Percentiles rank a stretch among this genome's conserved stretches.
Conservation (phyloP, 805 yeast genomes). For the Candida montana region DNA sequence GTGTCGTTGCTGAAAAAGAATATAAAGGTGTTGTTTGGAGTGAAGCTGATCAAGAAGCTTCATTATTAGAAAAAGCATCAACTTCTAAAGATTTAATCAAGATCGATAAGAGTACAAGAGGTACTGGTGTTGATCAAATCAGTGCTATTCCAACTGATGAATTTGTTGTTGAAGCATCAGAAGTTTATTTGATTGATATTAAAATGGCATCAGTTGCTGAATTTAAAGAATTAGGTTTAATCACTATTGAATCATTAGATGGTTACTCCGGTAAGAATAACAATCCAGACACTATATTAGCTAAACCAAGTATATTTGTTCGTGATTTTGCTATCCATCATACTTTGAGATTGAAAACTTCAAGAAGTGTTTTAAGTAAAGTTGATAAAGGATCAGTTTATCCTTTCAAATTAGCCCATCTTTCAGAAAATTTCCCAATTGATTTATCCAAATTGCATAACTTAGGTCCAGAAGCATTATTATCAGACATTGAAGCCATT, state of each 20-base stretch:
- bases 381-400: conserved; percentile 81
- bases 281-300: conserved; percentile 43
- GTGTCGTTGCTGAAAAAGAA: conserved; percentile 84
- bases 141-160: conserved; percentile 76
- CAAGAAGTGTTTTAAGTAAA: conserved; percentile 63
- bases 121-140: conserved; percentile 32
- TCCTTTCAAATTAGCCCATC: conserved; percentile 82
- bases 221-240: conserved; percentile 53
- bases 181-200: conserved; percentile 81
- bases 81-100: conserved; percentile 36
- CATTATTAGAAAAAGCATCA: conserved; percentile 40
- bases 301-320: conserved; percentile 67
- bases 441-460: conserved; percentile 31
- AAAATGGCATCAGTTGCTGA: conserved; percentile 65
- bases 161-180: conserved; percentile 70
- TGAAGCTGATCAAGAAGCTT: conserved; percentile 71
- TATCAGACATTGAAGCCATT: conserved; percentile 35
- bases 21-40: conserved; percentile 90
- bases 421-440: conserved; percentile 59
- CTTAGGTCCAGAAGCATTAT: conserved; percentile 24
- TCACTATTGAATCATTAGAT: conserved; percentile 65
- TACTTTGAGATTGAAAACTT: conserved; percentile 66
- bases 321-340: conserved; percentile 85
- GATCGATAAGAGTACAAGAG: conserved; percentile 32
- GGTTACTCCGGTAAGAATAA: conserved; percentile 58